Base-by-base conservation (phyloP, 2,329 filamentous ascomycete species). In the Aspergillus neotritici region DNA sequence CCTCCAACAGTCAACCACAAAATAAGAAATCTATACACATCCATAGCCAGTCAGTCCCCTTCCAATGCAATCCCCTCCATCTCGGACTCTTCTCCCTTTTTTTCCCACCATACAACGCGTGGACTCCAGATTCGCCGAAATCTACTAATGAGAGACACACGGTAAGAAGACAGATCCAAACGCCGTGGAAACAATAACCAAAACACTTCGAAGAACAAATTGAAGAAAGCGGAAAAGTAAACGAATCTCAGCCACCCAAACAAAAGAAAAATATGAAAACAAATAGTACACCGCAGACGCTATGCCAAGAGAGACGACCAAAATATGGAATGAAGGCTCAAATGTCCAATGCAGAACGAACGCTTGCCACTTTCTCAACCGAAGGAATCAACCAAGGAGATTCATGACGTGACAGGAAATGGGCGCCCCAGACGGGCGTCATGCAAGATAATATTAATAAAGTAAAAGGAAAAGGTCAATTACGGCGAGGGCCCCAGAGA, bases 281-380 rank as follows among this genome's bases (percentile, higher is more conserved):
- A n/a, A n/a, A 43, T 55, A 44, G 53, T 55, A 57, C 54, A 58
- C 56, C 52, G 58, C 51, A 50, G 51, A 53, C 51, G 60, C 61
- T 62, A 60, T 60, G 53, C 43, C 37, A 49, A 50, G 44, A 57
- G 46, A 50, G 39, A 47, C 37, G 30, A 43, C 40, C 29, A 47
- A 46, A 49, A 47, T 44, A 30, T 40, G 15, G 29, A 44, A 41
- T 47, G 39, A 40, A 39, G 39, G 31, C 34, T 45, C 40, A 25
- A 25, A 25, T 25, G 21, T 25, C 21, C 21, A 25, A 25, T 25
- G 21, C 21, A 25, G 21, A 25, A n/a, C 43, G 40, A 30, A 46
- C 34, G 31, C 33, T 31, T 43, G 33, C 48, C 42, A 46, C 30
- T 41, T 41, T 40, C 45, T 50, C 34, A 43, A 36, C 21, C 21